phyloP scores from a whole-genome alignment of 106 monocot species.

The Amphibolis antarctica region DNA sequence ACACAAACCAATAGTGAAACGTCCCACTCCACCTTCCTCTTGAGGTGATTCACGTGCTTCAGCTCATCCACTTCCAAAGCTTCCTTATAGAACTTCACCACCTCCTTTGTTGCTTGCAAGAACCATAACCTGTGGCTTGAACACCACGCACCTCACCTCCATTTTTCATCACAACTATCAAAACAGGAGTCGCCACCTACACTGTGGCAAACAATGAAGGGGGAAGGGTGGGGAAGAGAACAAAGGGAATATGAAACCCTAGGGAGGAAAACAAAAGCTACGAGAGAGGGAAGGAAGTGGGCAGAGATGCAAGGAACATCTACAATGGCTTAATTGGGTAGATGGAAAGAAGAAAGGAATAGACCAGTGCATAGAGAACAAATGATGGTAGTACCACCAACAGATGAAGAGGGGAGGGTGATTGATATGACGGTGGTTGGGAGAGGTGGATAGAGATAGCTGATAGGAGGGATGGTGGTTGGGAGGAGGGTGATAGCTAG shows the following conservation, averaged over 20 bases:
- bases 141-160: background rate
- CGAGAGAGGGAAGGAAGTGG: background rate
- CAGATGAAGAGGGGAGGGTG: too few relatives aligned
- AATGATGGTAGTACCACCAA: too few relatives aligned
- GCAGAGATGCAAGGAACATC: background rate
- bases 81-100: conserved; percentile 14
- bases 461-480: too few relatives aligned
- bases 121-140: conserved; percentile 10
- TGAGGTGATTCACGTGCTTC: conserved; percentile 7
- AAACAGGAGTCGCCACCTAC: background rate
- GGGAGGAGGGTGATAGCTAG: too few relatives aligned
- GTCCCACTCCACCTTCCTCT: conserved; percentile 17
- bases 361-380: too few relatives aligned
- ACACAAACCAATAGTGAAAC: conserved; percentile 1
- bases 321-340: too few relatives aligned
- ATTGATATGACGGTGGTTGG: too few relatives aligned
- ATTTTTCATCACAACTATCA: background rate
- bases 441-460: too few relatives aligned
- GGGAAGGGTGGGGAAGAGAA: background rate
- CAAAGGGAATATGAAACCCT: background rate
- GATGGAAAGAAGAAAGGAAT: too few relatives aligned
- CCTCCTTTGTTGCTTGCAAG: conserved; percentile 9
- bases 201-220: background rate
- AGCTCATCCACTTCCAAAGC: conserved; percentile 17
- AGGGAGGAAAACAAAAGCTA: background rate